These are phyloP conservation scores for Pugionium dolabratum DNA, from an alignment of 345 rosid genomes.

Conservation along the genomic window DNA sequence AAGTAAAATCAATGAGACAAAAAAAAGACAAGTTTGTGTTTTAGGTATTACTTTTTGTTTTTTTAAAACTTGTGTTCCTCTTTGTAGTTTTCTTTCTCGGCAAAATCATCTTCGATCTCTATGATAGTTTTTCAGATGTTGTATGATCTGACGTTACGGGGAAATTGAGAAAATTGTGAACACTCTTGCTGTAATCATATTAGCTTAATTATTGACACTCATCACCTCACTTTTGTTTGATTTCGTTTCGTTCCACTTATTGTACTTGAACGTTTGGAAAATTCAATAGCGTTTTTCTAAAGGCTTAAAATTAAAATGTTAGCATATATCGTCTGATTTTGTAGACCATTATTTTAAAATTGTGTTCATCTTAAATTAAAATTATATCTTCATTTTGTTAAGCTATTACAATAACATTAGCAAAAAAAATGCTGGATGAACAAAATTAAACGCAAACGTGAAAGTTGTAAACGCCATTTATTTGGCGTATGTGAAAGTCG, in stretches of 20 bases:
- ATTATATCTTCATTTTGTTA: too few species aligned
- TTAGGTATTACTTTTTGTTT: constrained; percentile 22
- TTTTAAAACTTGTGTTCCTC: constrained; percentile 3
- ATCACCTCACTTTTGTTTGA: not conserved
- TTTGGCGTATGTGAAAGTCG: constrained; percentile 1
- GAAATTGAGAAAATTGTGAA: constrained; percentile 27
- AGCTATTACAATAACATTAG: too few species aligned
- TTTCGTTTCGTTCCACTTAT: not conserved
- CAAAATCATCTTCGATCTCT: constrained; percentile 29
- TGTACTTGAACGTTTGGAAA: too few species aligned
- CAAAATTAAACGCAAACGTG: not conserved
- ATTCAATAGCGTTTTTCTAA: too few species aligned
- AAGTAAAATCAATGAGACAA: constrained; percentile 45
- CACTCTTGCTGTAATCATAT: constrained; percentile 35
- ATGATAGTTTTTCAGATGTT: constrained; percentile 30
- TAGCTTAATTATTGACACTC: not conserved
- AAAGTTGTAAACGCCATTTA: not conserved
- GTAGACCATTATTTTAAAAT: too few species aligned
- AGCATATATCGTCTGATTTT: too few species aligned
- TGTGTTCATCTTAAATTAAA: too few species aligned
- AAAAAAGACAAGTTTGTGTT: constrained; percentile 18
- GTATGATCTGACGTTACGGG: constrained; percentile 36
- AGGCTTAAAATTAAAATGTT: too few species aligned
- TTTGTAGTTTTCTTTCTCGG: constrained; percentile 23
- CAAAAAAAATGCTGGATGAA: too few species aligned